phyloP scores from a whole-genome alignment of 164 flowering plant genomes.

The Warburgia ugandensis region DNA sequence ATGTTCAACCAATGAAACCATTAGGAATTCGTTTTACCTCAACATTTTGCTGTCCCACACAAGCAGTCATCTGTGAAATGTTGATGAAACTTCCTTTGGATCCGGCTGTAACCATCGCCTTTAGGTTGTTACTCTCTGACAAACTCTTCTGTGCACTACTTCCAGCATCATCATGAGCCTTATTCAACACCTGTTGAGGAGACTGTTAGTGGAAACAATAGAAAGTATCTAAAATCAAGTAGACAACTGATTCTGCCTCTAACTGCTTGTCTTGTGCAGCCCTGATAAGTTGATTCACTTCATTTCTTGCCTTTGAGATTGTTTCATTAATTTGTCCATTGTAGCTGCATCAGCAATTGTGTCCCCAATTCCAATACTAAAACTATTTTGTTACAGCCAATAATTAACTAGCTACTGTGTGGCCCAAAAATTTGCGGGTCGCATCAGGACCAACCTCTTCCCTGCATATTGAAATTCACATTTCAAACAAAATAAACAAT shows the following conservation, averaged over 20 bases:
- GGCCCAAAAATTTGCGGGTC: conserved; percentile 96
- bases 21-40: conserved; percentile 97
- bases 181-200: conserved; percentile 67
- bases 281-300: conserved; percentile 80
- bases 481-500: background rate
- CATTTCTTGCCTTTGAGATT: conserved; percentile 73
- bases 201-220: background rate
- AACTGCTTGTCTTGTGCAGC: conserved; percentile 58
- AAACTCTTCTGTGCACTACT: conserved; percentile 97
- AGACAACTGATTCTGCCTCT: conserved; percentile 98
- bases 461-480: conserved; percentile 37
- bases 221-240: background rate
- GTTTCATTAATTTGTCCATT: conserved; percentile 95
- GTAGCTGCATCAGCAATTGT: conserved; percentile 97
- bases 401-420: conserved; percentile 98
- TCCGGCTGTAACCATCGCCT: conserved; percentile 99
- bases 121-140: conserved; percentile 93
- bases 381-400: conserved; percentile 91
- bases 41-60: conserved; percentile 99
- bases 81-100: conserved; percentile 99
- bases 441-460: conserved; percentile 99
- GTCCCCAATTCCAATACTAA: conserved; percentile 98
- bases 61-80: conserved; percentile 99
- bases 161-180: conserved; percentile 99
- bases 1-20: conserved; percentile 80